phyloP scores from a whole-genome alignment of 441 rosid species.

The Erysimum pusillum region DNA sequence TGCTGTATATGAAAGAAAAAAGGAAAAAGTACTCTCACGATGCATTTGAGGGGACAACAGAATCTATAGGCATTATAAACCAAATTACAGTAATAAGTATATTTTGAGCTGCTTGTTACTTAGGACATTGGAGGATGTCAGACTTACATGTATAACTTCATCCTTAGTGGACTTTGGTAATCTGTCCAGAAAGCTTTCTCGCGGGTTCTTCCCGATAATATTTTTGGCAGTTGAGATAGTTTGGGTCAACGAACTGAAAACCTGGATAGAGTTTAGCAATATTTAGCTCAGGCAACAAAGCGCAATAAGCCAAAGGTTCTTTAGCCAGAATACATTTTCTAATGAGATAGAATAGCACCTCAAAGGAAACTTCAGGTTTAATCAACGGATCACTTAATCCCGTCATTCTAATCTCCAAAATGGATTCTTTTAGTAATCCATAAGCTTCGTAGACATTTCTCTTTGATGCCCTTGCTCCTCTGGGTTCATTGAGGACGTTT shows the following conservation, averaged over 20 bases:
- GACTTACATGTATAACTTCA: constrained; percentile 82
- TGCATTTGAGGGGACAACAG: no score
- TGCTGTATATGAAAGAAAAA: constrained; percentile 60
- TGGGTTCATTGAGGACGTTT: constrained; percentile 58
- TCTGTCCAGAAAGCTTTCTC: constrained; percentile 78
- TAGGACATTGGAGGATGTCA: not conserved
- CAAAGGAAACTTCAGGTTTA: constrained; percentile 74
- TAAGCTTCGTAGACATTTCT: constrained; percentile 72
- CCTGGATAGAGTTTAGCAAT: constrained; percentile 57
- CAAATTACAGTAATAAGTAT: constrained; percentile 2
- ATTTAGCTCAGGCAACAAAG: constrained; percentile 27
- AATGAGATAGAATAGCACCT: no score
- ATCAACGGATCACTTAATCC: constrained; percentile 77
- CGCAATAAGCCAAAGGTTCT: constrained; percentile 29
- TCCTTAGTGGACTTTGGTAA: constrained; percentile 74
- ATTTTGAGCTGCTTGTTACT: constrained; percentile 16
- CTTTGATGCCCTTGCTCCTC: constrained; percentile 53
- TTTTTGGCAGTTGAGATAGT: constrained; percentile 84
- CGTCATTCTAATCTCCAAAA: constrained; percentile 59
- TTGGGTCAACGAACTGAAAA: constrained; percentile 73
- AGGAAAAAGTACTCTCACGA: constrained; percentile 4
- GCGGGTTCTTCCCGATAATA: constrained; percentile 74
- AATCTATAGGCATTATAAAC: constrained; percentile 9
- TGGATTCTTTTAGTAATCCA: constrained; percentile 68
- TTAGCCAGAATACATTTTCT: not conserved